Evolutionary conservation across 192 early-diverging fungal species (phyloP).

Genomic region (Coemansia umbellata): DNA sequence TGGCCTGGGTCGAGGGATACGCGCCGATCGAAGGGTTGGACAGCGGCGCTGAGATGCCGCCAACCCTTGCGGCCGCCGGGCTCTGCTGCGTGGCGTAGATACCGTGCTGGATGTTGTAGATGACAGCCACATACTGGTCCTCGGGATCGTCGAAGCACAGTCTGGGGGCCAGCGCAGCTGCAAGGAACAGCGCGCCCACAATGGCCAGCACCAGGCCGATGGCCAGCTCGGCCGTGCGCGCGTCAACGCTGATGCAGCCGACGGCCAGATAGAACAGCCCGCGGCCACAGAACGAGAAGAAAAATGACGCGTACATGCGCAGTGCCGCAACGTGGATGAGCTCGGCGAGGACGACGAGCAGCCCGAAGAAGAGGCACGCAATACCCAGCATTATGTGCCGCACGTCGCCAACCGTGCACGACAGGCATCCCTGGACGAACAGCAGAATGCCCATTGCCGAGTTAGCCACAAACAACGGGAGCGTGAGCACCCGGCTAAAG

Average conservation of each 20-base stretch:
- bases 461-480: constrained; percentile 24
- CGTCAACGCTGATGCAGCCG: constrained; percentile 26
- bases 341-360: constrained; percentile 11
- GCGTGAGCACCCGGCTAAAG: constrained; percentile 16
- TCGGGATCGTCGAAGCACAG: constrained; percentile 34
- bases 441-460: constrained; percentile 15
- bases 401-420: constrained; percentile 19
- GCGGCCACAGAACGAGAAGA: constrained; percentile 41
- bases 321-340: constrained; percentile 31
- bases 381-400: constrained; percentile 44
- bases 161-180: constrained; percentile 3
- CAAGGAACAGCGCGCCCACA: constrained; percentile 9
- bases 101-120: constrained; percentile 33
- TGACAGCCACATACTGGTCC: constrained; percentile 29
- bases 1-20: constrained; percentile 10
- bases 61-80: background rate
- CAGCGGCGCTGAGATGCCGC: constrained; percentile 9
- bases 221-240: constrained; percentile 14
- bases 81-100: constrained; percentile 4
- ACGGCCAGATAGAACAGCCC: constrained; percentile 33
- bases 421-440: constrained; percentile 37
- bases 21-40: constrained; percentile 9
- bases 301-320: constrained; percentile 39
- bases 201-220: constrained; percentile 22
- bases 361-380: constrained; percentile 22